Evolutionary conservation across 2,329 filamentous ascomycete genomes (phyloP).

Genomic region (Raffaelea ambrosiae): DNA sequence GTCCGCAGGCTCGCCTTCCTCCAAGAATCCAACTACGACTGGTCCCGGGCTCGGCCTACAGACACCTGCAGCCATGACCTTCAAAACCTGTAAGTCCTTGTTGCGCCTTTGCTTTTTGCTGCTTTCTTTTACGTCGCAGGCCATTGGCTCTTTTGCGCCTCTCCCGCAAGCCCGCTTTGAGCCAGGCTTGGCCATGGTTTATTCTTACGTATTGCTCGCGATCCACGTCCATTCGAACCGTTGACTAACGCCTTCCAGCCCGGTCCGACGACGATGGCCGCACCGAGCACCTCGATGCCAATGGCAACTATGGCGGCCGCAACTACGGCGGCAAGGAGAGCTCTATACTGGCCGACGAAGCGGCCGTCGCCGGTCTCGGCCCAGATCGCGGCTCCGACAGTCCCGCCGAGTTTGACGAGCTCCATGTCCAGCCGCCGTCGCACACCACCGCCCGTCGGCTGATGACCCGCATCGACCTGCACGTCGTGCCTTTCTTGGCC

Average conservation of each 20-base stretch:
- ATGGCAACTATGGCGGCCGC: no score
- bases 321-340: background rate
- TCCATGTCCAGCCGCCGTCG: constrained; percentile 32
- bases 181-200: no score
- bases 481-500: constrained; percentile 63
- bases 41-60: no score
- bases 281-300: background rate
- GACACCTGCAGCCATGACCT: background rate
- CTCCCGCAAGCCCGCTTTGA: no score
- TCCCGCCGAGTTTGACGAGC: constrained; percentile 16
- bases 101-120: background rate
- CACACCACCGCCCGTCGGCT: constrained; percentile 56
- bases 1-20: no score
- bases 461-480: constrained; percentile 61
- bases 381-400: background rate
- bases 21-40: no score
- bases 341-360: background rate
- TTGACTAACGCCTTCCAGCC: no score
- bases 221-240: no score
- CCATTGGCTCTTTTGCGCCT: no score
- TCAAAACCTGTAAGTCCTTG: constrained; percentile 4
- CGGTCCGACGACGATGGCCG: background rate
- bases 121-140: no score
- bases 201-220: no score
- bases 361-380: background rate